Conservation (phyloP, 495 filamentous ascomycete species). For the Penicillium crystallinum region DNA sequence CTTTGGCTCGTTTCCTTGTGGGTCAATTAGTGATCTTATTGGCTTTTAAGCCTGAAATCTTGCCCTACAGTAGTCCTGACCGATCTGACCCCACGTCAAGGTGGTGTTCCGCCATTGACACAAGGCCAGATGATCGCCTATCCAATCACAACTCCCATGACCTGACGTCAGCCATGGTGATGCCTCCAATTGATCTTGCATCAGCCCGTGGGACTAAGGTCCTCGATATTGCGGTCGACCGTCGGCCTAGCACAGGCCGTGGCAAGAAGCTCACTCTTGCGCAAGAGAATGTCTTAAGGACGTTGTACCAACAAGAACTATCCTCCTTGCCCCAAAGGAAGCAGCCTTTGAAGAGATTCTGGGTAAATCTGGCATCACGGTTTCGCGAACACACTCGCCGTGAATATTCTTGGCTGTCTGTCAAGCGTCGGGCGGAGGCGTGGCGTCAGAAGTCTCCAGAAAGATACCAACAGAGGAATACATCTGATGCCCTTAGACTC, state of each 20-base stretch:
- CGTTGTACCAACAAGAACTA: not conserved
- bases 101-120: not conserved
- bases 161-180: not conserved
- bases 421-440: not conserved
- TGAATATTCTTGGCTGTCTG: conserved; percentile 3
- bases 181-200: not conserved
- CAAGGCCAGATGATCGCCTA: not conserved
- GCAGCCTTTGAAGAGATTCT: not conserved
- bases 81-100: not conserved
- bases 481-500: not conserved
- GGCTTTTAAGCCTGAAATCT: not conserved
- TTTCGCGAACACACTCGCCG: not conserved
- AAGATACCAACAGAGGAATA: not conserved
- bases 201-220: not conserved
- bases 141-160: not conserved
- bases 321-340: not conserved
- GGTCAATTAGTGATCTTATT: not conserved
- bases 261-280: conserved; percentile 1
- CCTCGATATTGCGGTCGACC: not conserved
- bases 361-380: not conserved
- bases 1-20: not conserved
- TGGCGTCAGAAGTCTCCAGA: not conserved
- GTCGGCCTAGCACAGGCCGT: not conserved
- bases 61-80: not conserved
- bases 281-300: not conserved